These are phyloP conservation scores for Phytophthora pistaciae DNA, from an alignment of 352 stramenopile genomes.

Conservation along the genomic window DNA sequence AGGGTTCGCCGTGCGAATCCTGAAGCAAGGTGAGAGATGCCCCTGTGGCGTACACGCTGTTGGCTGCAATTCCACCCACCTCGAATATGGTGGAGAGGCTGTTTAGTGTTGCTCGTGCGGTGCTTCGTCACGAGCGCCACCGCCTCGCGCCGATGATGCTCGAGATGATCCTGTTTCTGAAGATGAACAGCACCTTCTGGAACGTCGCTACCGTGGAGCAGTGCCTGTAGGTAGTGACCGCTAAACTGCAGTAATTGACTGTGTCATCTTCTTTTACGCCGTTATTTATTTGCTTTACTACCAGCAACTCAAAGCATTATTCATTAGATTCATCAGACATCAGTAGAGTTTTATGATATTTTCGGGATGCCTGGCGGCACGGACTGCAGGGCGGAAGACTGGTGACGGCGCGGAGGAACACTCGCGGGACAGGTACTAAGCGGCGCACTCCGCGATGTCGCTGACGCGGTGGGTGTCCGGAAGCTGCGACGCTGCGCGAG, in stretches of 20 bases:
- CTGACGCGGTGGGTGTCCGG: no score
- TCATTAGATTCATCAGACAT: not conserved
- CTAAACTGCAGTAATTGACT: not conserved
- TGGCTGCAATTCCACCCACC: not conserved
- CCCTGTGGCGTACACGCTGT: not conserved
- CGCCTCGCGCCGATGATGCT: conserved; percentile 8
- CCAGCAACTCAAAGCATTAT: not conserved
- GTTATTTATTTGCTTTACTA: not conserved
- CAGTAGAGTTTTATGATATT: not conserved
- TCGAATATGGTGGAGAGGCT: conserved; percentile 14
- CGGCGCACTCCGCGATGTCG: no score
- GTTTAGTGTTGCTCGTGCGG: conserved; percentile 5
- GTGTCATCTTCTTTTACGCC: not conserved
- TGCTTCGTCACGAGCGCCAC: conserved; percentile 5
- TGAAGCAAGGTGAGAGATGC: not conserved
- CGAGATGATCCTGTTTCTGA: conserved; percentile 14
- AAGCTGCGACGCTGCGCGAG: no score
- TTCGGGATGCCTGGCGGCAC: not conserved
- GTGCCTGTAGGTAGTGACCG: no score
- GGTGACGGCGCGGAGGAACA: no score
- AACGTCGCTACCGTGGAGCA: no score
- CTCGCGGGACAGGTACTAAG: no score
- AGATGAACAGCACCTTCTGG: no score
- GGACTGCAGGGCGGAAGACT: no score
- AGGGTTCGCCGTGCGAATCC: not conserved